Evolutionary conservation across 2,329 filamentous ascomycete genomes (phyloP).

Genomic region (Dactylellina haptotyla): DNA sequence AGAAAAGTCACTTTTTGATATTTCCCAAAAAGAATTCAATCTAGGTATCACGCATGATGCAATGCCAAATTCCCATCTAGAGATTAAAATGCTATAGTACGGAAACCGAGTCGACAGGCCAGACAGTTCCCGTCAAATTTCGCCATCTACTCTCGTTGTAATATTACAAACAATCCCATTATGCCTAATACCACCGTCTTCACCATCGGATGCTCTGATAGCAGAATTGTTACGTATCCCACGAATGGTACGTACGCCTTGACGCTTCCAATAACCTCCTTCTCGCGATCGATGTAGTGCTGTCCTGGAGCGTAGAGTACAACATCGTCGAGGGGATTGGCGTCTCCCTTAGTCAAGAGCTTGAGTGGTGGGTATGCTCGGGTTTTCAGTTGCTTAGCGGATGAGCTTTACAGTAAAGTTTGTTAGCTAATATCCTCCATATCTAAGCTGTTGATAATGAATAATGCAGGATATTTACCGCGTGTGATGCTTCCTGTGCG

Average conservation of each 20-base stretch:
- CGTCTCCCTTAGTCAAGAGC: conserved; percentile 96
- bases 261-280: conserved; percentile 93
- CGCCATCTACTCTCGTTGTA: conserved; percentile 80
- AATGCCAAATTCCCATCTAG: conserved; percentile 11
- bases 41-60: too few species aligned
- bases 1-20: conserved; percentile 7
- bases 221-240: conserved; percentile 93
- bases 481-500: conserved; percentile 77
- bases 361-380: conserved; percentile 66
- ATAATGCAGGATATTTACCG: conserved; percentile 63
- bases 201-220: conserved; percentile 95
- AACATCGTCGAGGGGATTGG: conserved; percentile 92
- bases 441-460: not conserved
- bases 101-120: not conserved
- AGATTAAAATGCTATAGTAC: conserved; percentile 34
- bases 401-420: conserved; percentile 56
- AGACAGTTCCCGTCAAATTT: conserved; percentile 32
- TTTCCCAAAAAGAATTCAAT: too few species aligned
- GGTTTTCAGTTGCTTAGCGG: conserved; percentile 14
- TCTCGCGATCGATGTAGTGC: conserved; percentile 80
- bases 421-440: not conserved
- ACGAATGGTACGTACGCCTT: conserved; percentile 92
- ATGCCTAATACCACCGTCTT: conserved; percentile 94
- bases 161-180: conserved; percentile 91
- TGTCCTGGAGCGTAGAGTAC: conserved; percentile 88